Evolutionary conservation across 2,329 filamentous ascomycete genomes (phyloP).

Genomic region (Paecilomyces sp.): DNA sequence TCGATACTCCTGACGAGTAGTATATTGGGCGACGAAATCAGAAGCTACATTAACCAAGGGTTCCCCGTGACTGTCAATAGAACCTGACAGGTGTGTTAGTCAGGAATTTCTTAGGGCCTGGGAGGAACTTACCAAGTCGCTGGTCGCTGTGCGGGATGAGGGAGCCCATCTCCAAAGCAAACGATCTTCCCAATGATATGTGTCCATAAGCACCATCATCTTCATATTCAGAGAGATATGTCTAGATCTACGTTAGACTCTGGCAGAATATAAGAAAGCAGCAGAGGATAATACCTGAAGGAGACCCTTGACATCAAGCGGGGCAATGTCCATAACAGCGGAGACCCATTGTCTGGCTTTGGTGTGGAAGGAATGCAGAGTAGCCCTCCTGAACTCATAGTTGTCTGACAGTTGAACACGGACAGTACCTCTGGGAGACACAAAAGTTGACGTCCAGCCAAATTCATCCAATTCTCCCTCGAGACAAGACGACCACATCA

Average conservation of each 20-base stretch:
- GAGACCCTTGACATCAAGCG: constrained; percentile 88
- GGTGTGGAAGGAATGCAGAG: constrained; percentile 68
- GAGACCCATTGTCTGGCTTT: constrained; percentile 76
- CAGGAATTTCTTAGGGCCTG: not conserved
- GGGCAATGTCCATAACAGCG: constrained; percentile 72
- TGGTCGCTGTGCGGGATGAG: constrained; percentile 81
- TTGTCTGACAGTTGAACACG: constrained; percentile 90
- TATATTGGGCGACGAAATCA: constrained; percentile 95
- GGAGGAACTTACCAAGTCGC: constrained; percentile 50
- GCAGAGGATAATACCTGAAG: constrained; percentile 46
- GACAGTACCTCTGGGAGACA: constrained; percentile 68
- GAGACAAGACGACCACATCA: constrained; percentile 93
- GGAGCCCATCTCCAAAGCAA: constrained; percentile 87
- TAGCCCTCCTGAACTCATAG: constrained; percentile 71
- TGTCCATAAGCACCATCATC: constrained; percentile 88
- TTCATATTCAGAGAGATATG: constrained; percentile 90
- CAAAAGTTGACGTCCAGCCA: constrained; percentile 74
- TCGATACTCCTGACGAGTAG: constrained; percentile 89
- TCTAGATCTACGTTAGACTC: constrained; percentile 41
- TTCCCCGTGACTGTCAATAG: constrained; percentile 67
- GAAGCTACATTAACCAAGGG: constrained; percentile 83
- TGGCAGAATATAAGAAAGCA: not conserved
- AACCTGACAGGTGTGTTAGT: constrained; percentile 30
- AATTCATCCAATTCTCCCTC: constrained; percentile 94
- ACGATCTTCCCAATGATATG: constrained; percentile 84